Percentiles rank a stretch among this genome's conserved stretches.
Evolutionary conservation across 179 eudicot species (phyloP).

Genomic region (Camellia oleifera): DNA sequence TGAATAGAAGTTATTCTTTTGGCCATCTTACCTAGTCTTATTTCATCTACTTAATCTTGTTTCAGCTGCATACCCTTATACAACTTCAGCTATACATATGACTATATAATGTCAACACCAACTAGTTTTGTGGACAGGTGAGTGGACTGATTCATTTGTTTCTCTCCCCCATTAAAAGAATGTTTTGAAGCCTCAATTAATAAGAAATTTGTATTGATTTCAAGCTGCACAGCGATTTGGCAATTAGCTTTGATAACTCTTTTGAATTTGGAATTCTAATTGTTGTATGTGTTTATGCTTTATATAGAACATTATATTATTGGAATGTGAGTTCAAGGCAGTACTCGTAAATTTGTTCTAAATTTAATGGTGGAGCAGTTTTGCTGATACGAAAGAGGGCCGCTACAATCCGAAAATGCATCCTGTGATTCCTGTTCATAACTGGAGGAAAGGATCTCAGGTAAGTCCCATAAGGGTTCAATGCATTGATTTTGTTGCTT

Average conservation of each 20-base stretch:
- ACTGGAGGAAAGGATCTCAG: constrained; percentile 99
- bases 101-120: constrained; percentile 82
- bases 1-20: constrained; percentile 1
- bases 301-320: too few relatives aligned
- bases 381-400: constrained; percentile 69
- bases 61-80: constrained; percentile 95
- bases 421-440: constrained; percentile 62
- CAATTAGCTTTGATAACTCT: too few relatives aligned
- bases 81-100: constrained; percentile 92
- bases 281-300: too few relatives aligned
- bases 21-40: constrained; percentile 19
- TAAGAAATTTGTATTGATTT: not conserved
- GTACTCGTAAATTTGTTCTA: too few relatives aligned
- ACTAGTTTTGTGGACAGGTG: constrained; percentile 97
- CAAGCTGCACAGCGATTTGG: not conserved
- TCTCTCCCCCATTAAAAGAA: too few relatives aligned
- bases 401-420: constrained; percentile 95
- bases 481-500: not conserved
- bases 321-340: too few relatives aligned
- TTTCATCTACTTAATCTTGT: constrained; percentile 31
- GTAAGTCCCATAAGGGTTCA: constrained; percentile 23
- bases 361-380: too few relatives aligned
- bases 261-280: too few relatives aligned
- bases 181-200: not conserved
- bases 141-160: constrained; percentile 12